Conservation (phyloP, 2,329 filamentous ascomycete species). For the Hypoxylon sp. region DNA sequence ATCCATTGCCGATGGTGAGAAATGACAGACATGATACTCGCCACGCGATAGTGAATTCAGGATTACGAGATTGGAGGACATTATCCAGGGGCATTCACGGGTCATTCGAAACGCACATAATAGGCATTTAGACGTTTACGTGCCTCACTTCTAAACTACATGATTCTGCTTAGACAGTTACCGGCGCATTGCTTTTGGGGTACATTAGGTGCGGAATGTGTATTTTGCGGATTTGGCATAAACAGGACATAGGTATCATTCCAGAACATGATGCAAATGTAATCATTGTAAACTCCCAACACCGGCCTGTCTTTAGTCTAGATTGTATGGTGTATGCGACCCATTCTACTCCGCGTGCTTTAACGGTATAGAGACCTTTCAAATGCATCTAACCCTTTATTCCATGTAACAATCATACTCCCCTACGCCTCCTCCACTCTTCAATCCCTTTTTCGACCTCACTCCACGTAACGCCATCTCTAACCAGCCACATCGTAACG, state of each 20-base stretch:
- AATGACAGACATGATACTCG: too few relatives aligned
- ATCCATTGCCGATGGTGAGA: constrained; percentile 19
- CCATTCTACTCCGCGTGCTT: too few relatives aligned
- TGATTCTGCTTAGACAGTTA: too few relatives aligned
- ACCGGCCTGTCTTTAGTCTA: background rate
- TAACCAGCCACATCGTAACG: constrained; percentile 83
- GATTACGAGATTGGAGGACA: too few relatives aligned
- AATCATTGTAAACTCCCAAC: constrained; percentile 9
- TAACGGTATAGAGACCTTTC: too few relatives aligned
- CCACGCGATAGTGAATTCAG: too few relatives aligned
- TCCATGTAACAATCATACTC: constrained; percentile 39
- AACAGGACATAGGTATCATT: constrained; percentile 8
- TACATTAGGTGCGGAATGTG: too few relatives aligned
- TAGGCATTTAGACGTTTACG: too few relatives aligned
- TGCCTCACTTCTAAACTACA: too few relatives aligned
- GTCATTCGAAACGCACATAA: too few relatives aligned
- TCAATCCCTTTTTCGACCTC: constrained; percentile 83
- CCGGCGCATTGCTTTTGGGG: constrained; percentile 14
- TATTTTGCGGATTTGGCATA: constrained; percentile 5
- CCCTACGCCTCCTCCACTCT: constrained; percentile 80
- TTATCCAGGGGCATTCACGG: too few relatives aligned
- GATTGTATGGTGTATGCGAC: constrained; percentile 1
- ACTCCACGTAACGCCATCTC: constrained; percentile 77
- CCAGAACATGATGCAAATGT: constrained; percentile 6
- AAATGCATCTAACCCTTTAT: too few relatives aligned